Base-by-base conservation (phyloP, 768 basidiomycete genomes). In the Pleurotus tuber-regium region DNA sequence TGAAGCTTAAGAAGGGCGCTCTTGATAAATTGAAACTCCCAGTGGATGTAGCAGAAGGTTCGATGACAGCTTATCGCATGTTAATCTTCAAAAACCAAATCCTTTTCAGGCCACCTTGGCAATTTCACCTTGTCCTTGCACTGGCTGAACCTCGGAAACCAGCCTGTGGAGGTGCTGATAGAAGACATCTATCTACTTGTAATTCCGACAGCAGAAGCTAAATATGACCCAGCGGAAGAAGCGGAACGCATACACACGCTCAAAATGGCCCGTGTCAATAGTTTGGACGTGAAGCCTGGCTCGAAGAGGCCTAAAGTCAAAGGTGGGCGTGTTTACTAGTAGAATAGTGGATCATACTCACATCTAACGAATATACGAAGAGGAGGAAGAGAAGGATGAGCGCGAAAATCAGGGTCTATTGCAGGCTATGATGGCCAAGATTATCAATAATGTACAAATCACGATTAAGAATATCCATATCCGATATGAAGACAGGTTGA, bases 161-260 rank as follows among this genome's bases (percentile, higher is more conserved):
- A 89, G 62, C 96, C 97, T 0, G 92, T 94, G 23, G 91, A 96
- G 61, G 79, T 98, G 49, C 68, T 88, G 51, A 80, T 99, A 54
- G 93, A 98, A 71, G 92, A 99, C 68, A 87, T 98, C 30, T 97
- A 94, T 67, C 82, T 99, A 18, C 85, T 99, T 49, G 93, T 95
- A 14, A 82, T 91, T 26, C 91, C 97, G 24, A 84, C 87, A 10
- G 75, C 84, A 1, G 82, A 86, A 60, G 80, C 78, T 19, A 78
- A 76, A 43, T 69, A 77, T 50, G 83, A 95, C 70, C 80, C 86
- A 0, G 84, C 85, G 61, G 97, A 98, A 64, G 46, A 48, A 48
- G 93, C 97, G 54, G 93, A 89, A 62, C 67, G 73, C 40, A 33
- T 41, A 16, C 26, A 48, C 44, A 57, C 19, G 53, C 25, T 53